phyloP scores from a whole-genome alignment of 169 alveolate genomes.

The Plasmodium gonderi region DNA sequence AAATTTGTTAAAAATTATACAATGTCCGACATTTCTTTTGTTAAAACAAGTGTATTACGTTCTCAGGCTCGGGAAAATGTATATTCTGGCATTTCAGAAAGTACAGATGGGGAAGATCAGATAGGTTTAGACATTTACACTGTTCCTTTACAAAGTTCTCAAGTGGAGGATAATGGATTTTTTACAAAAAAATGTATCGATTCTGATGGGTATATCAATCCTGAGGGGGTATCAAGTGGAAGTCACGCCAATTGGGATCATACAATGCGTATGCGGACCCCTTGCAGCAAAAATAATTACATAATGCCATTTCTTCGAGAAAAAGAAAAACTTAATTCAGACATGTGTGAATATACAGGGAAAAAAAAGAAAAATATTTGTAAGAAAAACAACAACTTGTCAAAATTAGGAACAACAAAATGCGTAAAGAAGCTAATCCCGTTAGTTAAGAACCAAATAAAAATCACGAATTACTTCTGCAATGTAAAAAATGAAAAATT shows the following conservation, averaged over 20 bases:
- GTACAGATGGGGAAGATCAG: not conserved
- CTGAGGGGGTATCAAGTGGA: no score
- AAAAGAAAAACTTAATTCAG: not conserved
- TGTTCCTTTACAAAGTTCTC: no score
- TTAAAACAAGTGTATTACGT: not conserved
- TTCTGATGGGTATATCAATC: no score
- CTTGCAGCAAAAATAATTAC: not conserved
- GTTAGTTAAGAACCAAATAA: slow-evolving; percentile 64
- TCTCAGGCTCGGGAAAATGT: not conserved
- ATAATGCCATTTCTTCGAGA: not conserved
- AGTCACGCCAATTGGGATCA: no score
- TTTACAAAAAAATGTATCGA: no score
- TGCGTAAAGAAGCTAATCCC: slow-evolving; percentile 40
- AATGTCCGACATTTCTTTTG: not conserved
- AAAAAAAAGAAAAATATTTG: not conserved
- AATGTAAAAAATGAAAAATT: slow-evolving; percentile 45
- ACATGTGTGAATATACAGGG: not conserved
- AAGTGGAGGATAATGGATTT: no score
- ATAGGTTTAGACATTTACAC: no score
- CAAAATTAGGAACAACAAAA: not conserved
- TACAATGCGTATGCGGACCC: no score
- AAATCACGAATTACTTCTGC: slow-evolving; percentile 66
- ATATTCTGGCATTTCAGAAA: not conserved
- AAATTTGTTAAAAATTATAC: slow-evolving; percentile 2
- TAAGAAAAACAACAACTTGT: not conserved